These are phyloP conservation scores for Lithocarpus polystachyus DNA, from an alignment of 306 rosid species.

Conservation along the genomic window DNA sequence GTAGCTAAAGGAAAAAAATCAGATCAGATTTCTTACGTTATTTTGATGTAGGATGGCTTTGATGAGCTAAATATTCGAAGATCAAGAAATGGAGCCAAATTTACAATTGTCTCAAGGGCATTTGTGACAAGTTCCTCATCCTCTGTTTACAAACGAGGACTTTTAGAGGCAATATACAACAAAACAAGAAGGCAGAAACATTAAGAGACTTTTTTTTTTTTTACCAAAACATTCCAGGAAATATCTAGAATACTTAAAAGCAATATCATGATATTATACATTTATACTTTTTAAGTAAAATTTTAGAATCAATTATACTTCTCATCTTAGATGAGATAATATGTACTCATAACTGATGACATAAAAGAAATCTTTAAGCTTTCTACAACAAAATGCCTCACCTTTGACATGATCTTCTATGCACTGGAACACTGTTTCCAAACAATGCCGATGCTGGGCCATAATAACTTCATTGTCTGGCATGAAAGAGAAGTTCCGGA, in stretches of 20 bases:
- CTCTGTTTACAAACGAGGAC: constrained; percentile 51
- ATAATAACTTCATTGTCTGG: constrained; percentile 93
- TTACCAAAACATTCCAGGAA: background rate
- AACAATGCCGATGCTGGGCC: constrained; percentile 92
- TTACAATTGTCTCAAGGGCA: constrained; percentile 92
- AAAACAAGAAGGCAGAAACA: constrained; percentile 10
- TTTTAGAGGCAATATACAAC: constrained; percentile 8
- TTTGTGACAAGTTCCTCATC: constrained; percentile 99
- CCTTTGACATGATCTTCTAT: constrained; percentile 74
- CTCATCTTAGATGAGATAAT: background rate
- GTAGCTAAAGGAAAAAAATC: background rate
- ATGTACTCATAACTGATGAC: background rate
- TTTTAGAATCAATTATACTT: background rate
- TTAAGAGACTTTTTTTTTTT: background rate
- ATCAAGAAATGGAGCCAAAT: constrained; percentile 90
- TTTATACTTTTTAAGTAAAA: no score
- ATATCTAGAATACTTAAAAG: background rate
- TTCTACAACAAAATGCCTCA: constrained; percentile 27
- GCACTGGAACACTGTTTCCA: constrained; percentile 91
- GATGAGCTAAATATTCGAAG: constrained; percentile 90
- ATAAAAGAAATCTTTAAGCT: constrained; percentile 4
- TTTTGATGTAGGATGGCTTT: constrained; percentile 88
- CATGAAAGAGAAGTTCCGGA: constrained; percentile 97
- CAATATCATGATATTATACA: background rate
- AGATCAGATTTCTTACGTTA: constrained; percentile 63